These are phyloP conservation scores for Dentipellis fragilis DNA, from an alignment of 768 basidiomycete genomes.

Conservation along the genomic window DNA sequence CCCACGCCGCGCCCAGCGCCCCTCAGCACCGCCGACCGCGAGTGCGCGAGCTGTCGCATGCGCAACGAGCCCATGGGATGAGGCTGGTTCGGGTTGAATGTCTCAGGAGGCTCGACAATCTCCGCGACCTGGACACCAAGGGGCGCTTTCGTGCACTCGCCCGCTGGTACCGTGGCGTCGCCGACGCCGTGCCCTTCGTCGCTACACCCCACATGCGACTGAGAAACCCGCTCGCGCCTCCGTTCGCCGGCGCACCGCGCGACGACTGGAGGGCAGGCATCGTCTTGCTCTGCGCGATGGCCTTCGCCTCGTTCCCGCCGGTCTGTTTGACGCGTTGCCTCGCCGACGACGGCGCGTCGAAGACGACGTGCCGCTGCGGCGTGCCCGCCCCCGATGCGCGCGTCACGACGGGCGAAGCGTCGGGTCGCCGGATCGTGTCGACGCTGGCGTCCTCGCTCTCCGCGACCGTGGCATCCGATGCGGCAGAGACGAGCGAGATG, in stretches of 20 bases:
- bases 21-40: conserved; percentile 35
- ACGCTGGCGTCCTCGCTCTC: not conserved
- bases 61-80: conserved; percentile 24
- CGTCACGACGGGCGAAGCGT: conserved; percentile 2
- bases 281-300: conserved; percentile 17
- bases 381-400: not conserved
- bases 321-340: not conserved
- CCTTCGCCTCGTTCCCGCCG: not conserved
- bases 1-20: not conserved
- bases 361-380: not conserved
- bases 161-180: not conserved
- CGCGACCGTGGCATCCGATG: not conserved
- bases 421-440: not conserved
- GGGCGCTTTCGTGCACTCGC: not conserved
- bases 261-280: conserved; percentile 14
- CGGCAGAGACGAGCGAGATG: conserved; percentile 17
- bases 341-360: not conserved
- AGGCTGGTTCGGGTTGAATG: conserved; percentile 12
- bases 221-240: conserved; percentile 35
- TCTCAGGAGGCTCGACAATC: conserved; percentile 16
- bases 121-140: conserved; percentile 1
- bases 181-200: conserved; percentile 24
- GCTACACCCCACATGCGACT: conserved; percentile 72
- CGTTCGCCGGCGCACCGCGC: not conserved
- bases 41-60: conserved; percentile 31